Evolutionary conservation across 2,329 filamentous ascomycete species (phyloP), one percentile per base, ranked within the genome.

Genomic region (Verticillium albo-atrum): DNA sequence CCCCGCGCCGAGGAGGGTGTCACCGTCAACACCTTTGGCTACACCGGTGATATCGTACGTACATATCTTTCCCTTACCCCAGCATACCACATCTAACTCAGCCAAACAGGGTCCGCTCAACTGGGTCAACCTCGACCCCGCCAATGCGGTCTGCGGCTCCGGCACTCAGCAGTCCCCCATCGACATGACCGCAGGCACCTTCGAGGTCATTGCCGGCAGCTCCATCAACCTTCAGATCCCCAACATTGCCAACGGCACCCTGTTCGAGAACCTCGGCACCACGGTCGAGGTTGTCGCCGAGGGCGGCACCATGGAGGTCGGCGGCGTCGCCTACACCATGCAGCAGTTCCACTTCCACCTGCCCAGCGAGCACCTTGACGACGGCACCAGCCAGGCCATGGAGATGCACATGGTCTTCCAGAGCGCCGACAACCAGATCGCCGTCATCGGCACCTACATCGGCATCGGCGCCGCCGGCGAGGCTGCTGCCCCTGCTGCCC

Each of bases 381-480:
- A 74, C 62, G 74, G 74, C 27, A 74, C 72, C 20, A 82, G 69
- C 65, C 70, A 81, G 66, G 76, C 77, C 27, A 79, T 83, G 76
- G 81, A 83, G 70, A 77, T 80, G 71, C 85, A 88, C 72, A 83
- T 87, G 77, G 84, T 87, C 47, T 85, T 83, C 68, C 74, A 81
- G 67, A 75, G 74, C 15, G 72, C 75, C 14, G 68, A 66, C 35
- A 63, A 69, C 15, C 67, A 77, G 58, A 73, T 79, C 37, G 76
- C 77, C 32, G 78, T 80, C 61, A 68, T 80, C 35, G 77, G 76
- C 55, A 68, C 74, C 55, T 79, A 78, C 68, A 70, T 80, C 62
- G 75, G 77, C 61, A 65, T 77, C 28, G 70, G 69, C 37, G 64
- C 65, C 10, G 64, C 63, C 15, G 66, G 61, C 32, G 35, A 17